Evolutionary conservation across 179 eudicot species (phyloP).

Genomic region (Dionaea muscipula): DNA sequence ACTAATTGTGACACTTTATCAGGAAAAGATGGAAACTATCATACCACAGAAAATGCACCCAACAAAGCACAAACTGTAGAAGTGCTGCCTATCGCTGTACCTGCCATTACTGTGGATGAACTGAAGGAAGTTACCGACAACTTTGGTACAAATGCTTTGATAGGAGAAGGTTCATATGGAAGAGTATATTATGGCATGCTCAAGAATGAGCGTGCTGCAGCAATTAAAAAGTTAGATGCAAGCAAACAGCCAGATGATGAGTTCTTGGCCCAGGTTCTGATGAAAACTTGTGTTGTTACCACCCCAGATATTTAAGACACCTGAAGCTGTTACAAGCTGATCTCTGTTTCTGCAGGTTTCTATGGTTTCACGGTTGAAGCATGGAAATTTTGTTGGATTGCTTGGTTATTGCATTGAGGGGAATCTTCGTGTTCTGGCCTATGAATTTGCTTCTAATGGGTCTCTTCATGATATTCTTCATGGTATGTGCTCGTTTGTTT

Average conservation of each 20-base stretch:
- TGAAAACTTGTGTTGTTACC: not conserved
- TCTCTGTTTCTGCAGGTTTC: slow-evolving; percentile 24
- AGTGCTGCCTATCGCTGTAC: slow-evolving; percentile 53
- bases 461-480: slow-evolving; percentile 40
- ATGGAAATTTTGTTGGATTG: slow-evolving; percentile 37
- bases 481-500: slow-evolving; percentile 8
- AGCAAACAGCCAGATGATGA: slow-evolving; percentile 29
- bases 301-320: not conserved
- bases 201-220: slow-evolving; percentile 27
- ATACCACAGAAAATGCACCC: slow-evolving; percentile 20
- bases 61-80: slow-evolving; percentile 26
- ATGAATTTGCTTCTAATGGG: slow-evolving; percentile 43
- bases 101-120: slow-evolving; percentile 27
- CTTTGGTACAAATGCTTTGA: slow-evolving; percentile 35
- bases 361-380: slow-evolving; percentile 31
- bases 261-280: slow-evolving; percentile 30
- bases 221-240: slow-evolving; percentile 38
- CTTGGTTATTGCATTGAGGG: slow-evolving; percentile 37
- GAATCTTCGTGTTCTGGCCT: slow-evolving; percentile 28
- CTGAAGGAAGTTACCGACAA: slow-evolving; percentile 35
- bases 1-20: not conserved
- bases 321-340: not conserved
- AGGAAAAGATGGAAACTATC: slow-evolving; percentile 35
- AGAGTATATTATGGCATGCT: slow-evolving; percentile 32
- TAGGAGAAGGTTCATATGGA: slow-evolving; percentile 50